Percentiles rank a stretch among this genome's conserved stretches.
These are phyloP conservation scores for Epichloe typhina DNA, from an alignment of 2,329 filamentous ascomycete genomes.

Conservation along the genomic window DNA sequence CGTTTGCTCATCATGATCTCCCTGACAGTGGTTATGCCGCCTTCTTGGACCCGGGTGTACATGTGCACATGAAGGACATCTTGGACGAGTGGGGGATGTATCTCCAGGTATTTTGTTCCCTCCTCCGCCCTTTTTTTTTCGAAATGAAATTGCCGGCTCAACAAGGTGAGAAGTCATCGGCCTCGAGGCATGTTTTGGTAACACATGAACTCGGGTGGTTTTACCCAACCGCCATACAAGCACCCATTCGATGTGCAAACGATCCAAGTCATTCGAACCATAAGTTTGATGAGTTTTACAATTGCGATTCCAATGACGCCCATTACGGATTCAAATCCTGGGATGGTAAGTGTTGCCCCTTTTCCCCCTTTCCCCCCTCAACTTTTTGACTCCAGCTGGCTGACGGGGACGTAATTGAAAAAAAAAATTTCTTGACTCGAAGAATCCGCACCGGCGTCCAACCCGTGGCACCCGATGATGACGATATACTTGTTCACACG, in stretches of 20 bases:
- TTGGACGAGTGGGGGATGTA: constrained; percentile 44
- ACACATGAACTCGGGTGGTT: constrained; percentile 39
- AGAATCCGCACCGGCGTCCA: constrained; percentile 37
- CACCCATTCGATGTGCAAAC: constrained; percentile 39
- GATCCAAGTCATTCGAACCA: constrained; percentile 24
- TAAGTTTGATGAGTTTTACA: constrained; percentile 47
- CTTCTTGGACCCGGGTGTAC: constrained; percentile 41
- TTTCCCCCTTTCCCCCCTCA: neutral
- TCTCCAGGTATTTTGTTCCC: constrained; percentile 22
- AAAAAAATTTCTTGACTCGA: constrained; percentile 48
- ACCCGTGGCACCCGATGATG: constrained; percentile 45
- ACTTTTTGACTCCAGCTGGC: neutral
- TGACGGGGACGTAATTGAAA: too few species aligned
- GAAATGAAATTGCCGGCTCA: neutral
- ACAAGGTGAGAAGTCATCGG: constrained; percentile 24
- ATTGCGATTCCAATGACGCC: constrained; percentile 41
- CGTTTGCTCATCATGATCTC: too few species aligned
- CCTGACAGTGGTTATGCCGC: constrained; percentile 33
- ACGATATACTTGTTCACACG: constrained; percentile 41
- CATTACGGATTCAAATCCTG: constrained; percentile 53
- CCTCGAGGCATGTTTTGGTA: constrained; percentile 37
- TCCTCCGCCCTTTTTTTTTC: too few species aligned
- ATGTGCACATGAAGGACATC: constrained; percentile 37
- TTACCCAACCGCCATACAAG: constrained; percentile 31
- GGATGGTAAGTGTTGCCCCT: constrained; percentile 33